Percentiles rank a stretch among this genome's conserved stretches.
Evolutionary conservation across 2,329 filamentous ascomycete species (phyloP).

Genomic region (Colletotrichum brevisporum): DNA sequence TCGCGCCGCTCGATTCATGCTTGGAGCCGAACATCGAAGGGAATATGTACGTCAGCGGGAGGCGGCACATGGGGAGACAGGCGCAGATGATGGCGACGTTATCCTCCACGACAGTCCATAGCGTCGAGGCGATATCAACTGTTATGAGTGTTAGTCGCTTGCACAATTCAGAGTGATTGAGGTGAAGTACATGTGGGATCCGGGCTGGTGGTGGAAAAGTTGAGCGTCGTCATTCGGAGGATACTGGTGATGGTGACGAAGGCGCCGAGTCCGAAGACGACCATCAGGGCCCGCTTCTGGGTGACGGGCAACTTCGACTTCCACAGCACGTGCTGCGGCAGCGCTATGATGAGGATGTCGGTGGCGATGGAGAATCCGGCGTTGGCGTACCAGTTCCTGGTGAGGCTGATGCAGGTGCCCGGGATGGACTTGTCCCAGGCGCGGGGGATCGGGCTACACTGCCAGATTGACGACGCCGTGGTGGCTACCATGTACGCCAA

Average conservation of each 20-base stretch:
- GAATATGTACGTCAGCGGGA: slow-evolving; percentile 54
- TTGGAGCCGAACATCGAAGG: slow-evolving; percentile 49
- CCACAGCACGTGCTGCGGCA: slow-evolving; percentile 58
- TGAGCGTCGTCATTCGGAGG: slow-evolving; percentile 56
- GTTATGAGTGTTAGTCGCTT: slow-evolving; percentile 44
- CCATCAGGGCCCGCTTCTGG: slow-evolving; percentile 58
- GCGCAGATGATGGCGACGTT: slow-evolving; percentile 46
- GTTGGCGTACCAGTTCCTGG: slow-evolving; percentile 40
- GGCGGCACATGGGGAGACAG: slow-evolving; percentile 50
- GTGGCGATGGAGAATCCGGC: slow-evolving; percentile 41
- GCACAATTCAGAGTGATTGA: neutral
- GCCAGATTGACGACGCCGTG: slow-evolving; percentile 61
- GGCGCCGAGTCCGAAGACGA: slow-evolving; percentile 58
- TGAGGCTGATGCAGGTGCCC: slow-evolving; percentile 46
- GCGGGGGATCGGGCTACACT: slow-evolving; percentile 63
- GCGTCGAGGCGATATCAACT: slow-evolving; percentile 43
- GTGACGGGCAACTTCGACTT: slow-evolving; percentile 56
- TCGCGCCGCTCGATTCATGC: slow-evolving; percentile 24
- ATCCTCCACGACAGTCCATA: slow-evolving; percentile 46
- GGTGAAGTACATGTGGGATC: slow-evolving; percentile 52
- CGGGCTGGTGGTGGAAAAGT: slow-evolving; percentile 54
- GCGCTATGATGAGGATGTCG: slow-evolving; percentile 42
- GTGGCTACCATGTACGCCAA: slow-evolving; percentile 62
- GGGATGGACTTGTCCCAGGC: slow-evolving; percentile 55
- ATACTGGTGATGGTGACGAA: slow-evolving; percentile 59